Base-by-base conservation (phyloP, 139 green algal species). In the Micromonas commoda region DNA sequence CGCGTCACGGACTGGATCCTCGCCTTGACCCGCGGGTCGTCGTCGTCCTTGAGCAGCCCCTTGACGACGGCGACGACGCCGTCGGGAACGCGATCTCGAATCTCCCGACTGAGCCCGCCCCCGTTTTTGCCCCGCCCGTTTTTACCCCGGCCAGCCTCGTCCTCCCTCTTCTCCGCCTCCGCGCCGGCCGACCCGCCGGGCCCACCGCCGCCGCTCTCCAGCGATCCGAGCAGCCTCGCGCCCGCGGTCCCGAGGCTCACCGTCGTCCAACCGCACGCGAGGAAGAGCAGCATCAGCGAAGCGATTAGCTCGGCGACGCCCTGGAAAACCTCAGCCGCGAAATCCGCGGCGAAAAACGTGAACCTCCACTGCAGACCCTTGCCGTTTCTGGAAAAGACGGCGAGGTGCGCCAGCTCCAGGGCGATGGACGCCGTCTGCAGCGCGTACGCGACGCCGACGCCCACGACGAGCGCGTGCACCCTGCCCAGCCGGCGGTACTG, bases 261-360 rank as follows among this genome's bases (percentile, higher is more conserved):
- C 68, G 68, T 75, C 68, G 68, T 75, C 68, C 68, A 75, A 5
- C 68, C 68, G 38, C 68, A 75, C 37, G 53, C 68, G 2, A 75
- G 37, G 38, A 75, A 75, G 35, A 75, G 53, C 68, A 75, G 38
- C 37, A 31, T 39, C 21, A 75, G 31, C 9, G 31, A 29, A 19
- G 37, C 33, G 34, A 75, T 75, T 16, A 64, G 53, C 37, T 75
- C 68, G 21, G 26, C 29, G 3, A 24, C 29, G 37, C 68, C 68
- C 53, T 75, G 52, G 26, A 67, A 31, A 5, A 73, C 29, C n/a
- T 80, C 61, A 0, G 60, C 32, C 13, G n/a, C n/a, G 61, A 80
- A 80, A 52, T 80, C 74, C 20, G 54, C 54, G 31, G 74, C 26
- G 21, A 80, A 65, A 21, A 35, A 80, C 6, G 26, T 65, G 63